Base-by-base conservation (phyloP, 148 eudicot genomes). In the Pharnaceum exiguum region DNA sequence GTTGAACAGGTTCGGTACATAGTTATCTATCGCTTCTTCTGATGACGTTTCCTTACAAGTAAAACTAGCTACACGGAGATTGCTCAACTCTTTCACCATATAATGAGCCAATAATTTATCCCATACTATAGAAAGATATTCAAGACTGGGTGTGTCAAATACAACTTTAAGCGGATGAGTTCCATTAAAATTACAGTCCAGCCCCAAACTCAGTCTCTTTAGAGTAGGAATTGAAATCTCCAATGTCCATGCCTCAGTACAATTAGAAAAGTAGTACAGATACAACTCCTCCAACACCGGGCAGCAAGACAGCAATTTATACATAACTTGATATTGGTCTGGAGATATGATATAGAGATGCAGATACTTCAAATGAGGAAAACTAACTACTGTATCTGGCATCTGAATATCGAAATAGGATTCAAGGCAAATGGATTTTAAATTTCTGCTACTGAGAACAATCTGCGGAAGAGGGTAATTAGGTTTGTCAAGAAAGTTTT, bases 321-420 rank as follows among this genome's bases (percentile, higher is more conserved):
- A 10, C 49, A 57, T 35, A 26, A 26, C 49, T 39, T 22, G 5
- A 10, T 17, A 11, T 2, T 42, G 61, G 19, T 42, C 33, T 26
- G 61, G 61, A 7, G 27, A 42, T 40, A 40, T n/a, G 24, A 40
- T 22, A 12, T 35, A 1, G 24, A 55, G 11, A 6, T 24, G 4
- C 4, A 55, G 45, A n/a, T n/a, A 25, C 37, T 57, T 57, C 16
- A 57, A 29, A 58, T 6, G 44, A 28, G 62, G 62, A 29, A 57
- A 58, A 42, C 26, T 42, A 42, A 45, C 16, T 1, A 58, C 26
- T 43, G 51, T 27, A 15, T 28, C 37, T n/a, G n/a, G n/a, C n/a
- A n/a, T n/a, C 2, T 10, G 26, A 7, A 58, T 18, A 29, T 58
- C 62, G 44, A 58, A 58, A 44, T 26, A 58, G 0, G 51, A 58